Base-by-base conservation (phyloP, 345 rosid species). In the Leavenworthia alabamica region DNA sequence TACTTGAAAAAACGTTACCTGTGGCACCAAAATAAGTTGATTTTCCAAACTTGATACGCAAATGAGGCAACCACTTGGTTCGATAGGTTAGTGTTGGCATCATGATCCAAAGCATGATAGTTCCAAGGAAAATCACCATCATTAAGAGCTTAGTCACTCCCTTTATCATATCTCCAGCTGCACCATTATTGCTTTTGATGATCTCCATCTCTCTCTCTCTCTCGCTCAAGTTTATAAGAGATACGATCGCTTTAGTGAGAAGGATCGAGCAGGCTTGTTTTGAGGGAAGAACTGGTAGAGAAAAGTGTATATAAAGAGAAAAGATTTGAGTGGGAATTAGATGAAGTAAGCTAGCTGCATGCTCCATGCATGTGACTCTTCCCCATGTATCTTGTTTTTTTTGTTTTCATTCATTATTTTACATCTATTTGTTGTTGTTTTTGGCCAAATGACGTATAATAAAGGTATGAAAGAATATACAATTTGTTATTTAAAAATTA, bases 81-180 rank as follows among this genome's bases (percentile, higher is more conserved):
- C 54, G 48, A 64, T 66, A 89, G 3, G 82, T 81, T 44, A 63
- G 70, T 41, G 95, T 85, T 33, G 96, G 83, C 74, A 56, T 64
- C 85, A 89, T 60, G 61, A 81, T 67, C 96, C 90, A 89, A 46
- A 89, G 49, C 80, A 86, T 36, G 46, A 85, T 52, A 54, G 56
- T 76, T 10, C 90, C 95, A 22, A 81, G 45, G 60, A 74, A 73
- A 7, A 81, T 59, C 15, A 66, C 50, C 57, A 61, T 53, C 7
- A 70, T 11, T 43, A 86, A 27, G n/a, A 77, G 23, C 82, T 66
- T 75, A 22, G 78, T 80, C 19, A 28, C 71, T 52, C 75, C 42
- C 64, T 75, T 62, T 4, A 74, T 51, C 44, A 62, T 48, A 22
- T 33, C 69, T 24, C 64, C 70, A 8, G 60, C 26, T 14, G 66